Evolutionary conservation across 805 yeast genomes (phyloP).

Genomic region (Lachancea kluyveri): DNA sequence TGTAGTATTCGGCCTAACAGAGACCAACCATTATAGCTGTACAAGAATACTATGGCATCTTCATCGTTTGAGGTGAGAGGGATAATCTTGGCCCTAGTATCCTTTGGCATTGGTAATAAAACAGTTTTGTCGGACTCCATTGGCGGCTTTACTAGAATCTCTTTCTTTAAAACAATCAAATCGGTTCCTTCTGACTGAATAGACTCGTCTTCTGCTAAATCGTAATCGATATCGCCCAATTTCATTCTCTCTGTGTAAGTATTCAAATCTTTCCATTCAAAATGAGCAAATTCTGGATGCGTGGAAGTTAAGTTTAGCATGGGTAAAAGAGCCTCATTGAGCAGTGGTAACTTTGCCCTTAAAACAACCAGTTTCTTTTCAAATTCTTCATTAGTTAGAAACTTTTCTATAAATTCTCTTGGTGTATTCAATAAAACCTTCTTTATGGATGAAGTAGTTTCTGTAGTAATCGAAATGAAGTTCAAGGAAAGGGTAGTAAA

Average conservation of each 20-base stretch:
- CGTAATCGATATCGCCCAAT: constrained; percentile 37
- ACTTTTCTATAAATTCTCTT: constrained; percentile 34
- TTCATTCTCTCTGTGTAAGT: constrained; percentile 53
- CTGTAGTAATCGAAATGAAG: constrained; percentile 41
- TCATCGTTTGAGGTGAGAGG: constrained; percentile 38
- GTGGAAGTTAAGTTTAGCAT: constrained; percentile 54
- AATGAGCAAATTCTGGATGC: constrained; percentile 61
- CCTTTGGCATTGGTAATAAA: constrained; percentile 40
- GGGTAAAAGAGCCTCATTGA: constrained; percentile 45
- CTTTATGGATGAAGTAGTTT: constrained; percentile 28
- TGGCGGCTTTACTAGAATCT: constrained; percentile 50
- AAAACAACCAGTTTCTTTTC: constrained; percentile 37
- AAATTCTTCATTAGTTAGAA: constrained; percentile 30
- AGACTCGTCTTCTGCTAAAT: constrained; percentile 36
- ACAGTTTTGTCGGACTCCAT: constrained; percentile 43
- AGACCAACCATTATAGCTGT: constrained; percentile 83
- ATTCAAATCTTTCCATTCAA: constrained; percentile 49
- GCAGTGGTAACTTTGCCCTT: constrained; percentile 68
- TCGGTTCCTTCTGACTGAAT: constrained; percentile 30
- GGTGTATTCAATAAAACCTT: constrained; percentile 29
- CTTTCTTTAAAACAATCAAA: constrained; percentile 42
- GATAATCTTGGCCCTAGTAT: constrained; percentile 67
- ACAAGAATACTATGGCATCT: constrained; percentile 55
- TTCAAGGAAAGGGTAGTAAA: constrained; percentile 33
- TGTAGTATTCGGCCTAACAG: constrained; percentile 72